A percentile compares a stretch with the other conserved stretches of the same genome.
These are phyloP conservation scores for Trypanosoma grayi DNA, from an alignment of 208 protist genomes.

Conservation along the genomic window DNA sequence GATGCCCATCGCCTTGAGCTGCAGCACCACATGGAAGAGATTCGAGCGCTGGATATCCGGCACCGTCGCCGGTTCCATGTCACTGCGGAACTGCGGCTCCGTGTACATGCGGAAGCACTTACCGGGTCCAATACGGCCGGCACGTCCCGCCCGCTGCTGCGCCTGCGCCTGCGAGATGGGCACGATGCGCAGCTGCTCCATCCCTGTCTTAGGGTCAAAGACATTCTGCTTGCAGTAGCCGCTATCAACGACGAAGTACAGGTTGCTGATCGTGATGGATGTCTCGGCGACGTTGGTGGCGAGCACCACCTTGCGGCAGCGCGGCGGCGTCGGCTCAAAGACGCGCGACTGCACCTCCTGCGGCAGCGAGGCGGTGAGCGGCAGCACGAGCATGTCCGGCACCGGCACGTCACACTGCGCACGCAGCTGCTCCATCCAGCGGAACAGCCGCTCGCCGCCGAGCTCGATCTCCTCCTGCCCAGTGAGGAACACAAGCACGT, in stretches of 20 bases:
- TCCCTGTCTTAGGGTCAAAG: conserved; percentile 96
- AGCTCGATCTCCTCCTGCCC: conserved; percentile 99
- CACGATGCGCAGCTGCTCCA: conserved; percentile 96
- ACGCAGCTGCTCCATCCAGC: conserved; percentile 83
- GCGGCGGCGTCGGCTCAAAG: conserved; percentile 96
- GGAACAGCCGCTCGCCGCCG: conserved; percentile 95
- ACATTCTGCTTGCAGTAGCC: conserved; percentile 98
- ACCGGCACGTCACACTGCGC: conserved; percentile 47
- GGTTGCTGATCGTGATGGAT: conserved; percentile 99
- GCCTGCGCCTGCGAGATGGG: conserved; percentile 98
- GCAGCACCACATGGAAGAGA: conserved; percentile 96
- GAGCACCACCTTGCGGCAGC: conserved; percentile 96
- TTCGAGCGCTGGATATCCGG: conserved; percentile 99
- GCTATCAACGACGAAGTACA: conserved; percentile 98
- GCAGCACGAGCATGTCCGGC: conserved; percentile 95
- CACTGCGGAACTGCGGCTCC: conserved; percentile 93
- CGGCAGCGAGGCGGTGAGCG: conserved; percentile 98
- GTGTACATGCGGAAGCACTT: conserved; percentile 98
- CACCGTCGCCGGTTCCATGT: conserved; percentile 94
- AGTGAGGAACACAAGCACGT: conserved; percentile 99
- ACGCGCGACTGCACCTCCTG: conserved; percentile 98
- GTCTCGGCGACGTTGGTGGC: conserved; percentile 99
- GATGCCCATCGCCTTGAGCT: conserved; percentile 98
- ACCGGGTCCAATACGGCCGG: conserved; percentile 95
- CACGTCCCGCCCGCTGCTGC: conserved; percentile 95